Base-by-base conservation (phyloP, 139 green algal genomes). In the Chlamydomonas sphaeroides region DNA sequence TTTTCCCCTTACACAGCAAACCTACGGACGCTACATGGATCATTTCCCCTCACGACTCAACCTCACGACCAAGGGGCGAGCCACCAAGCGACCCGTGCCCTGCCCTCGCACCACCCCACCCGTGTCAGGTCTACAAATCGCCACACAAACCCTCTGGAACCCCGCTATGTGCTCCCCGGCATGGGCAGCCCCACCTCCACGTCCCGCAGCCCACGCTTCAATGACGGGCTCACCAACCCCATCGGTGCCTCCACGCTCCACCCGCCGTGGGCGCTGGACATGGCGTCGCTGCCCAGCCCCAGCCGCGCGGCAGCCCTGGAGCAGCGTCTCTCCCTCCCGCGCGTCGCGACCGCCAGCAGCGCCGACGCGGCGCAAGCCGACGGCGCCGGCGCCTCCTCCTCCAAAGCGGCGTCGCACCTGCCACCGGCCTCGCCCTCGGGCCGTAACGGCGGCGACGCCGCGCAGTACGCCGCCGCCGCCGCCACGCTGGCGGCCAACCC, bases 111-210 rank as follows among this genome's bases (percentile, higher is more conserved):
- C n/a, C n/a, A 10, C 14, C 11, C 11, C 45, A 53, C 45, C 11
- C 45, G 45, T 14, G 10, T 53, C 45, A 10, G 45, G 11, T 21
- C 10, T 14, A 53, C 45, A 10, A 53, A 53, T 26, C 61, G 75
- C 68, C 69, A 61, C 61, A 42, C 73, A 3, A 82, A 82, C 45
- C 75, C 75, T 7, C 33, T 82, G 23, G 75, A 82, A 26, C 75
- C 75, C 20, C 61, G 75, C 5, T 82, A 82, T n/a, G 3, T 65
- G 15, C 75, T 82, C 3, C 75, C 75, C 20, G 75, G 75, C 75
- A 68, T 32, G 45, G 45, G 45, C 11, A 10, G 45, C 39, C 56
- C 39, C 38, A 7, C 59, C 15, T 45, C 33, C 15, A 45, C 63
- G 10, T 8, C 23, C 30, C 8, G 30, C 59, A 17, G 30, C 59